These are phyloP conservation scores for Sphagnurus paluster DNA, from an alignment of 1,284 basidiomycete genomes.

Conservation along the genomic window DNA sequence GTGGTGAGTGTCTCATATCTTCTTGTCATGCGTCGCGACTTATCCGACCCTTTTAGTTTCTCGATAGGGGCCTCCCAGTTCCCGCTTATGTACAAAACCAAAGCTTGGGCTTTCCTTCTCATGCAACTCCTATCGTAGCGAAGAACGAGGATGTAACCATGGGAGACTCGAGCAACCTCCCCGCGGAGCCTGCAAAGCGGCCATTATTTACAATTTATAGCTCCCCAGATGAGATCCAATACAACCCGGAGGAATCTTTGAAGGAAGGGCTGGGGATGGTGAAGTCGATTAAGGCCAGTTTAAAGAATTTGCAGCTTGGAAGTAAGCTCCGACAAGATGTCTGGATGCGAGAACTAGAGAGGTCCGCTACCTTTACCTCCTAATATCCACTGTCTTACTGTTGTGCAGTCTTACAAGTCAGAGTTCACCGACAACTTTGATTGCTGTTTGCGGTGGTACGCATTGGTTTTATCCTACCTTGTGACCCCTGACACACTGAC, in stretches of 20 bases:
- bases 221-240: conserved; percentile 42
- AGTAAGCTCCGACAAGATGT: conserved; percentile 58
- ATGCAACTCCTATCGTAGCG: neutral
- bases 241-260: conserved; percentile 50
- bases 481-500: conserved; percentile 5
- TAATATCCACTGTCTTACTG: neutral
- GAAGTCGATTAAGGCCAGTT: conserved; percentile 40
- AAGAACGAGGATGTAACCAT: conserved; percentile 13
- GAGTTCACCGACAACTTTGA: conserved; percentile 53
- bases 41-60: conserved; percentile 16
- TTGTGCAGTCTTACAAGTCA: conserved; percentile 44
- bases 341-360: conserved; percentile 55
- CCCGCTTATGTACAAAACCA: conserved; percentile 19
- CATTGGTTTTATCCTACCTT: conserved; percentile 5
- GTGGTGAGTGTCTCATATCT: conserved; percentile 26
- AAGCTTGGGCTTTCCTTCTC: neutral
- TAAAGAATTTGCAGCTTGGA: conserved; percentile 50
- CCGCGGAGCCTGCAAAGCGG: conserved; percentile 1
- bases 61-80: conserved; percentile 27
- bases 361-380: conserved; percentile 29
- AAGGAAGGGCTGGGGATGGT: conserved; percentile 56
- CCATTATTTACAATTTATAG: conserved; percentile 30
- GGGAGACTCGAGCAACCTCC: conserved; percentile 15
- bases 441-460: conserved; percentile 61
- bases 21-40: conserved; percentile 10